Conservation (phyloP, 2,329 filamentous ascomycete genomes). For the Ceratocystis eucalypticola region DNA sequence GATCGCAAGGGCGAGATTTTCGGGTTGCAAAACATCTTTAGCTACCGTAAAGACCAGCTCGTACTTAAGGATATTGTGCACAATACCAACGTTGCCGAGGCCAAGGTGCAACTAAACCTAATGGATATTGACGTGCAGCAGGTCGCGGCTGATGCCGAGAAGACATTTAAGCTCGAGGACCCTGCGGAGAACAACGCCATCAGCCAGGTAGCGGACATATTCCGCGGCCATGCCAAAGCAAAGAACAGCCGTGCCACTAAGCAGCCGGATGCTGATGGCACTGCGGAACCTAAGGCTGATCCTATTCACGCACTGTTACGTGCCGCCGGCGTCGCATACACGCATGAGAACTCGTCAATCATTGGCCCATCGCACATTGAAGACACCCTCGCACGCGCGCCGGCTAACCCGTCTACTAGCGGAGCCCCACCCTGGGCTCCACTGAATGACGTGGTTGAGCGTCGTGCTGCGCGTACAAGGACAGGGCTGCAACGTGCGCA, state of each 20-base stretch:
- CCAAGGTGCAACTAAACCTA: slow-evolving; percentile 68
- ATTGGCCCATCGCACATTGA: slow-evolving; percentile 89
- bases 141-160: slow-evolving; percentile 40
- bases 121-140: slow-evolving; percentile 61
- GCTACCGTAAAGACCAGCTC: slow-evolving; percentile 64
- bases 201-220: background rate
- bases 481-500: slow-evolving; percentile 21
- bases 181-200: slow-evolving; percentile 36
- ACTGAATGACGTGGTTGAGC: slow-evolving; percentile 22
- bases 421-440: slow-evolving; percentile 29
- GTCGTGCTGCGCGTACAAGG: slow-evolving; percentile 22
- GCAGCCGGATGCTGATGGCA: slow-evolving; percentile 22
- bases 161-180: slow-evolving; percentile 32
- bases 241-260: background rate
- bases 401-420: slow-evolving; percentile 39
- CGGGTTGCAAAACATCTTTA: slow-evolving; percentile 74
- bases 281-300: slow-evolving; percentile 46
- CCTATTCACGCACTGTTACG: slow-evolving; percentile 80
- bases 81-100: slow-evolving; percentile 94
- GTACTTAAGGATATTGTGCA: slow-evolving; percentile 92
- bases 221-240: background rate
- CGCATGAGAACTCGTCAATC: slow-evolving; percentile 91
- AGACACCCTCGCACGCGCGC: slow-evolving; percentile 63
- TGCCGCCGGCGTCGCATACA: slow-evolving; percentile 81
- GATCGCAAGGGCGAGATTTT: slow-evolving; percentile 88